Conservation (phyloP, 1,284 basidiomycete genomes). For the Vanrija sp. region DNA sequence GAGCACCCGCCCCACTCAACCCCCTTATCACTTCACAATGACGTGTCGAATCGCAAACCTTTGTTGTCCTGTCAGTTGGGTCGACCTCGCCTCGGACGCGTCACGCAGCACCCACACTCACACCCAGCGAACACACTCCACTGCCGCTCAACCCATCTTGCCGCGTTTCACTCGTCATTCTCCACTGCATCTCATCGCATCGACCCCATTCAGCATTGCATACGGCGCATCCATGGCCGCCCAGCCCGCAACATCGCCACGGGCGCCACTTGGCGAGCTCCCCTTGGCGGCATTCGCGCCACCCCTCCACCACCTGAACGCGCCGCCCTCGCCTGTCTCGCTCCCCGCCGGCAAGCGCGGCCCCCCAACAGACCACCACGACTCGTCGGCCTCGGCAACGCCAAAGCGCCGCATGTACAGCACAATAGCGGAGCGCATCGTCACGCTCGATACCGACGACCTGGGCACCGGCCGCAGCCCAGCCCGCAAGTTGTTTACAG, state of each 20-base stretch:
- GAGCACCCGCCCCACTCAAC: background rate
- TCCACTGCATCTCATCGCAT: background rate
- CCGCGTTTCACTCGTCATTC: background rate
- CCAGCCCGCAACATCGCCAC: background rate
- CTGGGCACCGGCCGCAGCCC: constrained; percentile 14
- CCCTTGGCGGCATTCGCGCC: constrained; percentile 14
- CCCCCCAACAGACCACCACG: background rate
- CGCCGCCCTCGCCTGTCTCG: constrained; percentile 13
- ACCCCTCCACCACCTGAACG: constrained; percentile 1
- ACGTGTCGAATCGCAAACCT: no score
- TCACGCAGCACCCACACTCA: no score
- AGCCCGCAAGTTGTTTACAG: constrained; percentile 10
- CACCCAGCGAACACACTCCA: no score
- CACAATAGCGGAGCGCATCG: background rate
- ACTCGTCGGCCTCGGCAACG: background rate
- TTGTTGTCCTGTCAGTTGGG: no score
- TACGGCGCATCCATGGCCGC: background rate
- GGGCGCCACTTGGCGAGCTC: constrained; percentile 11
- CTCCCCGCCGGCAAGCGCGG: constrained; percentile 16
- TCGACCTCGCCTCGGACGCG: no score
- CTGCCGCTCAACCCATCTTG: background rate
- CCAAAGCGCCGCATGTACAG: constrained; percentile 2
- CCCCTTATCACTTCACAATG: no score
- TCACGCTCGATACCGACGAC: constrained; percentile 10
- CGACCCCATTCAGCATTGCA: background rate